phyloP scores from a whole-genome alignment of 2,329 filamentous ascomycete species.

The Epichloe coenophiala region DNA sequence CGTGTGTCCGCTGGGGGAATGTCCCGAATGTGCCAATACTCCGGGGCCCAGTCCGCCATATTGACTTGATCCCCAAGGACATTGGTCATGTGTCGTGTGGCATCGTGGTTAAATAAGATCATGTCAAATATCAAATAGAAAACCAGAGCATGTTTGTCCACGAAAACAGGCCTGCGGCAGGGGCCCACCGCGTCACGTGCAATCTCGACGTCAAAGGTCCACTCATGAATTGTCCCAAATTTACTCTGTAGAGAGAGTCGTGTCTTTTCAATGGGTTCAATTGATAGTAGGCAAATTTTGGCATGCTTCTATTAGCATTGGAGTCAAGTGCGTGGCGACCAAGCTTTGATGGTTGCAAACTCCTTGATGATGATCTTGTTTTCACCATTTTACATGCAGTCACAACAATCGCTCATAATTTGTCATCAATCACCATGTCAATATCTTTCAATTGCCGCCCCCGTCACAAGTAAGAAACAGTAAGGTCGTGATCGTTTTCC shows the following conservation, averaged over 20 bases:
- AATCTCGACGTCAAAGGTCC: neutral
- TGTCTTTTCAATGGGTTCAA: no score
- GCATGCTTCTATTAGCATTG: no score
- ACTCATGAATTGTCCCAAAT: no score
- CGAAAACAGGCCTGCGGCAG: neutral
- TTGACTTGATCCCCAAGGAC: conserved; percentile 30
- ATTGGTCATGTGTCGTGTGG: conserved; percentile 26
- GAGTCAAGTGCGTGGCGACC: no score
- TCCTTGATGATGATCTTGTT: no score
- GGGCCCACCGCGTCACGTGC: conserved; percentile 7
- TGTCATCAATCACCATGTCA: neutral
- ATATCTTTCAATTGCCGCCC: neutral
- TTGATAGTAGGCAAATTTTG: no score
- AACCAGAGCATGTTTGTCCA: neutral
- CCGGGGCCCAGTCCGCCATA: conserved; percentile 28
- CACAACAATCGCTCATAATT: neutral
- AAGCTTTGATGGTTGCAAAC: no score
- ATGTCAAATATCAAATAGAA: neutral
- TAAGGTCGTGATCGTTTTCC: neutral
- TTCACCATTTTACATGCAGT: no score
- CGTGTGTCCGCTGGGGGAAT: conserved; percentile 10
- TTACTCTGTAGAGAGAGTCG: no score
- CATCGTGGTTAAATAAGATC: conserved; percentile 17
- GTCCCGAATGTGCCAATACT: conserved; percentile 14
- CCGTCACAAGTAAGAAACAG: neutral